These are phyloP conservation scores for Hyaloscypha finlandica DNA, from an alignment of 495 filamentous ascomycete species.

Conservation along the genomic window DNA sequence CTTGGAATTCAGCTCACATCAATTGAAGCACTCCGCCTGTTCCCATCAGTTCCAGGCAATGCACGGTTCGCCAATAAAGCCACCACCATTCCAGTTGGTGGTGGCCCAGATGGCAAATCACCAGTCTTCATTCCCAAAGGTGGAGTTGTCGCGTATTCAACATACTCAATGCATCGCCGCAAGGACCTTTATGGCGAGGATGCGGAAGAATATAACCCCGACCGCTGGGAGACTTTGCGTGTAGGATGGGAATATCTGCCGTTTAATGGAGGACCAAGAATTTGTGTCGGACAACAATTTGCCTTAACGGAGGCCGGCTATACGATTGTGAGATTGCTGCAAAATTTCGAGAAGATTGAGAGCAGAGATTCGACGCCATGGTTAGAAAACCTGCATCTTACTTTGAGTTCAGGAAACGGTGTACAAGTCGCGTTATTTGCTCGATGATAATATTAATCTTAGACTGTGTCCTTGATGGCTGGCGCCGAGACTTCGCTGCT, in stretches of 20 bases:
- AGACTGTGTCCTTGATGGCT: no score
- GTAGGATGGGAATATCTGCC: conserved; percentile 46
- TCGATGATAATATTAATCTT: not conserved
- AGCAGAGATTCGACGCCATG: conserved; percentile 42
- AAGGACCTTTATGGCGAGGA: conserved; percentile 52
- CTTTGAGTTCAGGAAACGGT: conserved; percentile 12
- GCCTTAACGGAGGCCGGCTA: conserved; percentile 79
- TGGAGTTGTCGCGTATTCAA: conserved; percentile 62
- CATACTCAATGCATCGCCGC: conserved; percentile 75
- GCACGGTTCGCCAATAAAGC: conserved; percentile 68
- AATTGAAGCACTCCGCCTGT: conserved; percentile 9
- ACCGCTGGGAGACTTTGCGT: conserved; percentile 71
- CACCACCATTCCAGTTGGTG: conserved; percentile 74
- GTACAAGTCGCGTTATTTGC: conserved; percentile 13
- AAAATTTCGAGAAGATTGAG: conserved; percentile 61
- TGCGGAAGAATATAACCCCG: conserved; percentile 48
- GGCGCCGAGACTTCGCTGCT: no score
- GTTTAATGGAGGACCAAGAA: conserved; percentile 63
- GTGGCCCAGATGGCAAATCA: conserved; percentile 64
- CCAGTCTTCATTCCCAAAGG: conserved; percentile 69
- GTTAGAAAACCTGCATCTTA: conserved; percentile 30
- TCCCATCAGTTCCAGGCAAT: conserved; percentile 67
- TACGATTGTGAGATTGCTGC: conserved; percentile 67
- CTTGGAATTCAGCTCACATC: no score
- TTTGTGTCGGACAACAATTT: conserved; percentile 79